Percentiles rank a stretch among this genome's conserved stretches.
Conservation (phyloP, 179 eudicot species). For the Gypsophila paniculata region DNA sequence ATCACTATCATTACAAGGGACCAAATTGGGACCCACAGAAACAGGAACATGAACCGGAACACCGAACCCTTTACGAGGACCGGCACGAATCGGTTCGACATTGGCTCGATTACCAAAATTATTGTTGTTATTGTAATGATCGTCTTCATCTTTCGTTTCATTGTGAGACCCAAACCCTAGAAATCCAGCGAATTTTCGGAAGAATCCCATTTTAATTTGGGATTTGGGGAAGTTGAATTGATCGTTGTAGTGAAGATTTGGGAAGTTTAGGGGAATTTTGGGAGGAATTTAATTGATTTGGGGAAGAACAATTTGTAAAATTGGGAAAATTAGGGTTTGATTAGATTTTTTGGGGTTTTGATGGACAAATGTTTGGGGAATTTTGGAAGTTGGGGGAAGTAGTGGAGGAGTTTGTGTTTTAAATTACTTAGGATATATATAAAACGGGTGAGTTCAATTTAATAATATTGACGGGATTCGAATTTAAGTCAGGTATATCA, state of each 20-base stretch:
- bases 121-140: slow-evolving; percentile 19
- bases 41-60: slow-evolving; percentile 79
- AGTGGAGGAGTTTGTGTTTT: too few relatives aligned
- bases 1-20: slow-evolving; percentile 51
- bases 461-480: too few relatives aligned
- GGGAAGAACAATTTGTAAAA: neutral
- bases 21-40: slow-evolving; percentile 50
- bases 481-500: too few relatives aligned
- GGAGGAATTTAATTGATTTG: neutral
- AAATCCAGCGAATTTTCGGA: slow-evolving; percentile 49
- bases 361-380: too few relatives aligned
- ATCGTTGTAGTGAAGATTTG: neutral
- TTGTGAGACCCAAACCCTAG: slow-evolving; percentile 57
- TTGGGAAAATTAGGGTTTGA: slow-evolving; percentile 1
- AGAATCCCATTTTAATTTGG: slow-evolving; percentile 42
- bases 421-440: too few relatives aligned
- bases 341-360: slow-evolving; percentile 14
- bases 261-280: neutral
- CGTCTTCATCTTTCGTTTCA: slow-evolving; percentile 41
- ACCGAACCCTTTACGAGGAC: slow-evolving; percentile 67
- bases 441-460: too few relatives aligned
- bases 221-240: neutral
- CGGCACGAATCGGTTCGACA: slow-evolving; percentile 42
- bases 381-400: too few relatives aligned
- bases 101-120: slow-evolving; percentile 22